These are phyloP conservation scores for Sclerospora graminicola DNA, from an alignment of 352 stramenopile genomes.

Conservation along the genomic window DNA sequence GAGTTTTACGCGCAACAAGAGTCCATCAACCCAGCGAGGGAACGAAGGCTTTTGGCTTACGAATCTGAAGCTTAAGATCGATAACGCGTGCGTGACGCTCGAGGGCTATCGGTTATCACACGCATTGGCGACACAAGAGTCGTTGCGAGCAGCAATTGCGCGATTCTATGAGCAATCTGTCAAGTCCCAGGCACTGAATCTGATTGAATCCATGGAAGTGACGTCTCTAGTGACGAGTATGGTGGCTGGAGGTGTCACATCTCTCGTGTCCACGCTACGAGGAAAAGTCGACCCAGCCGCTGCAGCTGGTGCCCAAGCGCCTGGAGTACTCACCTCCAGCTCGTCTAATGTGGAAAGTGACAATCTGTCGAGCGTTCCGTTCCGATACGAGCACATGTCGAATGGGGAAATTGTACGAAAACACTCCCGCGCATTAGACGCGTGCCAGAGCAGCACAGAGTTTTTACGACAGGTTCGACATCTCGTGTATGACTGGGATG, in stretches of 20 bases:
- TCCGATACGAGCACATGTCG: constrained; percentile 61
- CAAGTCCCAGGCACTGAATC: constrained; percentile 68
- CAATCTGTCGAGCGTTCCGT: constrained; percentile 12
- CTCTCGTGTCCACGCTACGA: constrained; percentile 67
- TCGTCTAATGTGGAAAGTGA: constrained; percentile 8
- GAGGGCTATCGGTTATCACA: constrained; percentile 55
- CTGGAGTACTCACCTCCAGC: constrained; percentile 22
- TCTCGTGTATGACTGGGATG: constrained; percentile 79
- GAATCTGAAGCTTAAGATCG: constrained; percentile 80
- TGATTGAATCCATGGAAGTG: constrained; percentile 81
- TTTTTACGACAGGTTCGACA: constrained; percentile 62
- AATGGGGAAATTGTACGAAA: constrained; percentile 69
- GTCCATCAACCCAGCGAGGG: constrained; percentile 22
- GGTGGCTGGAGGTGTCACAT: constrained; percentile 65
- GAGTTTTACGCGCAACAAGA: constrained; percentile 68
- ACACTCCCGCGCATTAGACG: constrained; percentile 41
- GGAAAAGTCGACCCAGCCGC: constrained; percentile 60
- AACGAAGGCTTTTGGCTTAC: constrained; percentile 63
- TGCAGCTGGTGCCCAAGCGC: constrained; percentile 14
- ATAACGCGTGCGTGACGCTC: constrained; percentile 73
- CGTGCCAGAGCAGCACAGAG: constrained; percentile 36
- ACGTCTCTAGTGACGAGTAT: constrained; percentile 78
- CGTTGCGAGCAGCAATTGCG: constrained; percentile 45
- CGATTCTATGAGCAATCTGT: constrained; percentile 75
- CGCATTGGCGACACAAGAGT: constrained; percentile 66